Conservation (phyloP, 495 filamentous ascomycete genomes). For the Tuber brumale region DNA sequence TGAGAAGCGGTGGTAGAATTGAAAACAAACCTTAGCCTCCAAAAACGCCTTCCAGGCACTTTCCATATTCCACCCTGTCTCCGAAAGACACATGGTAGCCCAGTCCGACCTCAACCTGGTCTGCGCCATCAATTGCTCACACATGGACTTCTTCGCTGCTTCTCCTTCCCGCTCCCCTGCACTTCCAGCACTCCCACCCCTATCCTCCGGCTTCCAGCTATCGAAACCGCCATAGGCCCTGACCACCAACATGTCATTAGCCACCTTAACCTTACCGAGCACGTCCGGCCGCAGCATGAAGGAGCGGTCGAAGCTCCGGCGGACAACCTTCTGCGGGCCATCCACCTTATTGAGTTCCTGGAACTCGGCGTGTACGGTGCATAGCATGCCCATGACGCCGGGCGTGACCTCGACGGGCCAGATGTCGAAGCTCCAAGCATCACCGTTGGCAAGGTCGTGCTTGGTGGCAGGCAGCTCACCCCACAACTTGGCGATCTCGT, state of each 20-base stretch:
- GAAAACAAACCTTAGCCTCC: slow-evolving; percentile 46
- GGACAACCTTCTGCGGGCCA: slow-evolving; percentile 45
- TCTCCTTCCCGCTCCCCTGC: slow-evolving; percentile 41
- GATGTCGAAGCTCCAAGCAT: slow-evolving; percentile 75
- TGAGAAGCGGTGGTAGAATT: not conserved
- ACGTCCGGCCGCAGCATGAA: slow-evolving; percentile 76
- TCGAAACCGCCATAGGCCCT: slow-evolving; percentile 58
- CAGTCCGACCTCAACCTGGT: slow-evolving; percentile 69
- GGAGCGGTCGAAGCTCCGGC: slow-evolving; percentile 75
- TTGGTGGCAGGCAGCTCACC: slow-evolving; percentile 62
- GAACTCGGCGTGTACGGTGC: slow-evolving; percentile 76
- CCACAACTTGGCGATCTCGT: slow-evolving; percentile 65
- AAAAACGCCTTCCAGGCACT: slow-evolving; percentile 61
- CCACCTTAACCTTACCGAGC: slow-evolving; percentile 60
- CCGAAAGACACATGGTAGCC: slow-evolving; percentile 62
- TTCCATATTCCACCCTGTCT: slow-evolving; percentile 68
- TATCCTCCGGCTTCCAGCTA: slow-evolving; percentile 52
- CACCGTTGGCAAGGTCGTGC: slow-evolving; percentile 60
- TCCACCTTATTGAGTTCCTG: slow-evolving; percentile 61
- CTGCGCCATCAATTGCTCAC: slow-evolving; percentile 58
- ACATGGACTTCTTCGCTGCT: slow-evolving; percentile 55
- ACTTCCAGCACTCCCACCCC: slow-evolving; percentile 15
- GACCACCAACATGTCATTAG: slow-evolving; percentile 71
- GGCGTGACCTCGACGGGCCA: slow-evolving; percentile 66
- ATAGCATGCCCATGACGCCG: slow-evolving; percentile 62